Conservation (phyloP, 768 basidiomycete genomes). For the Kwoniella europaea region DNA sequence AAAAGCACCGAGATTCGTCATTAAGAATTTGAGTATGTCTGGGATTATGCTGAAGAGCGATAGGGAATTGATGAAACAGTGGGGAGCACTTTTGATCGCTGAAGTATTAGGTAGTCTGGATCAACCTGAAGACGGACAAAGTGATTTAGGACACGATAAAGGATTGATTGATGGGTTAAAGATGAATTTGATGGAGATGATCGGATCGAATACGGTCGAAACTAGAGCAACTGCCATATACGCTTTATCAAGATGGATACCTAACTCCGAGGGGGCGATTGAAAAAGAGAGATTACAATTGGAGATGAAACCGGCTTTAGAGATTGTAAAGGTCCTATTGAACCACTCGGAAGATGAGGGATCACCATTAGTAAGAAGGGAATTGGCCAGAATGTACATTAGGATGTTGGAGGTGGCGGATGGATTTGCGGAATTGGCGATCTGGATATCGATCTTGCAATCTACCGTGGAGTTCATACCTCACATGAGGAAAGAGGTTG, state of each 20-base stretch:
- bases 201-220: conserved; percentile 34
- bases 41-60: conserved; percentile 32
- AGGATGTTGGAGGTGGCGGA: conserved; percentile 22
- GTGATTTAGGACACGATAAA: background rate
- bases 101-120: conserved; percentile 35
- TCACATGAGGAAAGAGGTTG: background rate
- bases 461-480: background rate
- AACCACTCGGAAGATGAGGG: conserved; percentile 28
- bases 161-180: conserved; percentile 19
- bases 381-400: conserved; percentile 35
- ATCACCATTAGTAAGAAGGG: conserved; percentile 43
- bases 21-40: conserved; percentile 26
- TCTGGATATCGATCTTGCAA: conserved; percentile 27
- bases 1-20: conserved; percentile 25
- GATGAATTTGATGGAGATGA: conserved; percentile 28
- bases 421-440: conserved; percentile 28
- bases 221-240: conserved; percentile 44
- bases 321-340: conserved; percentile 20
- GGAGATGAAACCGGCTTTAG: conserved; percentile 5
- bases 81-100: conserved; percentile 48
- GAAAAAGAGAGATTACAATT: background rate
- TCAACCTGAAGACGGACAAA: conserved; percentile 9
- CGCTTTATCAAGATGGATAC: conserved; percentile 39
- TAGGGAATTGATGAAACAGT: conserved; percentile 39
- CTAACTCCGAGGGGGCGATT: background rate